phyloP scores from a whole-genome alignment of 768 basidiomycete species.

The Kwoniella bestiolae region DNA sequence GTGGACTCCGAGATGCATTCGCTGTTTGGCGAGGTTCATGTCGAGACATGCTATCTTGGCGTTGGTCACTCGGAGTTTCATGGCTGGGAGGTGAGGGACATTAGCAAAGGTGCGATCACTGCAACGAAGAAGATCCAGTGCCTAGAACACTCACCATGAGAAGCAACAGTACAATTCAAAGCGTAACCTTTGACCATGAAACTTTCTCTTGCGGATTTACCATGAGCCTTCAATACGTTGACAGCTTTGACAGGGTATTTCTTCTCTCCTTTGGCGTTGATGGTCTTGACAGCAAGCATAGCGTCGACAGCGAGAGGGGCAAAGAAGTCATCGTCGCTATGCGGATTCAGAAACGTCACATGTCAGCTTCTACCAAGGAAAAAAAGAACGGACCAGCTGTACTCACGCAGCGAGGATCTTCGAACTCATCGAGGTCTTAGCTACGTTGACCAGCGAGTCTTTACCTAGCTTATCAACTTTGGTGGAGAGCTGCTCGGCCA shows the following conservation, averaged over 20 bases:
- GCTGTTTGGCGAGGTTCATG: slow-evolving; percentile 92
- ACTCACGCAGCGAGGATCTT: slow-evolving; percentile 96
- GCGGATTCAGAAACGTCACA: neutral
- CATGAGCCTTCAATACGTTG: slow-evolving; percentile 96
- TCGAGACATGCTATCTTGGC: slow-evolving; percentile 99
- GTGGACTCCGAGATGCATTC: slow-evolving; percentile 98
- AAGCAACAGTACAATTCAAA: slow-evolving; percentile 96
- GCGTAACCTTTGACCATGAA: slow-evolving; percentile 95
- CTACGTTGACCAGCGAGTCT: slow-evolving; percentile 90
- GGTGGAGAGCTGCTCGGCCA: slow-evolving; percentile 95
- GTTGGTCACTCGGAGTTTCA: slow-evolving; percentile 90
- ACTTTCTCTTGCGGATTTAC: slow-evolving; percentile 91
- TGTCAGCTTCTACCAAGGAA: neutral
- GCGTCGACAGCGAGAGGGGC: slow-evolving; percentile 99
- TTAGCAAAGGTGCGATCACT: too few species aligned
- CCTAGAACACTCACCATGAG: slow-evolving; percentile 92
- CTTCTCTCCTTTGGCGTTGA: slow-evolving; percentile 89
- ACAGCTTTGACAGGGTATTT: slow-evolving; percentile 99
- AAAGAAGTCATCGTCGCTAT: slow-evolving; percentile 94
- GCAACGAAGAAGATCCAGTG: too few species aligned
- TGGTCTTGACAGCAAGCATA: slow-evolving; percentile 94
- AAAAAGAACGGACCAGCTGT: neutral
- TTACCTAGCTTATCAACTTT: slow-evolving; percentile 90
- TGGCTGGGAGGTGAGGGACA: slow-evolving; percentile 64
- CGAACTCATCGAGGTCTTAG: slow-evolving; percentile 98